Evolutionary conservation across 2,329 filamentous ascomycete genomes (phyloP), one percentile per base, ranked within the genome.

Genomic region (Aspergillus felis): DNA sequence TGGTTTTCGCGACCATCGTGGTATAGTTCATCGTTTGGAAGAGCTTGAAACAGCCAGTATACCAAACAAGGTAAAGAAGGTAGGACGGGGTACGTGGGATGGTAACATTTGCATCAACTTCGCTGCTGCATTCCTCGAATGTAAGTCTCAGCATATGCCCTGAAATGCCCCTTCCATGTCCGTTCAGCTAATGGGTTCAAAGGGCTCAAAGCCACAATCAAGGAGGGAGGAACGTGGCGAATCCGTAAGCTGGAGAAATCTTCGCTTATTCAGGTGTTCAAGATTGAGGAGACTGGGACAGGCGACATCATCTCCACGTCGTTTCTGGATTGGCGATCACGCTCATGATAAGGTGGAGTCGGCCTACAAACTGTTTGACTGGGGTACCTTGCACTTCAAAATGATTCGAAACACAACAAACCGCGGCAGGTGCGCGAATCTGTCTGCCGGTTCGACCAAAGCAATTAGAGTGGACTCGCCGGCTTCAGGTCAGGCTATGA

Each of bases 71-170:
- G 90, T 95, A 14, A 86, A 88, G 66, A 81, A 84, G 54, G 75
- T 82, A 9, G 86, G 87, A 0, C 84, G 84, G 29, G 80, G 80
- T 2, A 84, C 83, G 50, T 99, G 94, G 94, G 90, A 97, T 76
- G 93, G 91, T 20, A 93, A 97, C 69, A 84, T 89, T 64, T 97
- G 92, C 70, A 94, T 97, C 69, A 96, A 96, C 66, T 97, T 97
- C 76, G 86, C 91, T 1, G 86, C 84, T 1, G 81, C 77, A 0
- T 90, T 97, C 65, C 75, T 97, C 17, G 86, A 87, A 7, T 95
- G 90, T 91, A 73, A 74, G 87, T 74, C 49, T 46, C 7, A 38
- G 10, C 44, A 57, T 20, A 24, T 56, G 44, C 57, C 49, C 48
- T 24, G 48, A 49, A 27, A 48, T 54, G 57, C 25, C 10, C 38